phyloP scores from a whole-genome alignment of 129 eudicot genomes.

The Glebionis coronaria region DNA sequence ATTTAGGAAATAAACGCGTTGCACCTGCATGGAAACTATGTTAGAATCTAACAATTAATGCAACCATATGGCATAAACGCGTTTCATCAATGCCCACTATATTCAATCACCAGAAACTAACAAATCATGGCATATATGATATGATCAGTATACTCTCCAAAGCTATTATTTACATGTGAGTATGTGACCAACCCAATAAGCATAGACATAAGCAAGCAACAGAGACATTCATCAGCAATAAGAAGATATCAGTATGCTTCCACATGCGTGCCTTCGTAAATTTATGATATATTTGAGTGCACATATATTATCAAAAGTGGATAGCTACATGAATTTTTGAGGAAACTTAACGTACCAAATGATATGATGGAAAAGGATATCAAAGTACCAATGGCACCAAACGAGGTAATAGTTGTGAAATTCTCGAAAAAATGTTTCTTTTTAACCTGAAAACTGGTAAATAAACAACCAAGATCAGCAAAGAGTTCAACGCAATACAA shows the following conservation, averaged over 20 bases:
- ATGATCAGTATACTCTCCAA: constrained; percentile 1
- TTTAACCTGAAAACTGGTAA: constrained; percentile 49
- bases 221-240: neutral
- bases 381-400: constrained; percentile 51
- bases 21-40: constrained; percentile 40
- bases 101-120: constrained; percentile 8
- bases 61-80: constrained; percentile 24
- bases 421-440: constrained; percentile 53
- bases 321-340: neutral
- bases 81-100: neutral
- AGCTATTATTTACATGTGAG: constrained; percentile 6
- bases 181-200: neutral
- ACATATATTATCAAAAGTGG: neutral
- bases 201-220: too few relatives aligned
- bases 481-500: neutral
- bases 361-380: constrained; percentile 49
- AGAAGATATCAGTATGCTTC: neutral
- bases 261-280: neutral
- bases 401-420: constrained; percentile 48
- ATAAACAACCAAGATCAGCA: constrained; percentile 4
- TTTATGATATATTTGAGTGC: constrained; percentile 4
- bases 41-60: constrained; percentile 14
- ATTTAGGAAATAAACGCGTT: constrained; percentile 37
- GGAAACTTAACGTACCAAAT: constrained; percentile 36
- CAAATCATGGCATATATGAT: neutral